These are phyloP conservation scores for Begonia peltatifolia DNA, from an alignment of 306 rosid species.

Conservation along the genomic window DNA sequence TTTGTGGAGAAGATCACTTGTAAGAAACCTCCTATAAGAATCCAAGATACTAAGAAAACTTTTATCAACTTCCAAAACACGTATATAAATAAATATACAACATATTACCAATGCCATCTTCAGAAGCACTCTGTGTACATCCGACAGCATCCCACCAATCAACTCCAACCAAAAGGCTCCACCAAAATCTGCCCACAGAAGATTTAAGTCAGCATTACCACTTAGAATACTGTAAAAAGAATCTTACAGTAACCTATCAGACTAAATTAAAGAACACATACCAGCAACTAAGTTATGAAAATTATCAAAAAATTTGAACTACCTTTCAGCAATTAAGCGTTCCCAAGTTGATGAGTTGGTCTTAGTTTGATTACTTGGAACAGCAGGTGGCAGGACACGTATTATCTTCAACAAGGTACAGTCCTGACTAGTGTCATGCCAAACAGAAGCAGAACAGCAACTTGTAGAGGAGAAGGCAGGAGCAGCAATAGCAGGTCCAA, in stretches of 20 bases:
- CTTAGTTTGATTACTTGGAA: slow-evolving; percentile 64
- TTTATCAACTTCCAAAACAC: not conserved
- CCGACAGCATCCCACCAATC: slow-evolving; percentile 99
- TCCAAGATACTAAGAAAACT: slow-evolving; percentile 3
- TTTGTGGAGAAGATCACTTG: too few relatives aligned
- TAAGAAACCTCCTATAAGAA: slow-evolving; percentile 1
- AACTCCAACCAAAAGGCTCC: slow-evolving; percentile 99
- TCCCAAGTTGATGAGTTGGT: slow-evolving; percentile 78
- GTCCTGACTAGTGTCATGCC: slow-evolving; percentile 75
- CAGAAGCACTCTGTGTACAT: slow-evolving; percentile 98
- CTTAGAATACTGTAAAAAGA: not conserved
- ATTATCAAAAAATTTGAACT: slow-evolving; percentile 6
- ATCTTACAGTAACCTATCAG: too few relatives aligned
- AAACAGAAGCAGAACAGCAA: slow-evolving; percentile 98
- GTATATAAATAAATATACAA: not conserved
- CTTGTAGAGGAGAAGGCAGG: slow-evolving; percentile 98
- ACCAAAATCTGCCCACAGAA: slow-evolving; percentile 71
- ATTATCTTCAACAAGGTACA: slow-evolving; percentile 64
- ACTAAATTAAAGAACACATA: too few relatives aligned
- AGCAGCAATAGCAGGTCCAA: slow-evolving; percentile 97
- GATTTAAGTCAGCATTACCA: slow-evolving; percentile 13
- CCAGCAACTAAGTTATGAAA: not conserved
- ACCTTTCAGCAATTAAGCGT: slow-evolving; percentile 99
- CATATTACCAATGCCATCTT: slow-evolving; percentile 80
- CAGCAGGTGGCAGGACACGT: slow-evolving; percentile 90